Evolutionary conservation across 1,284 basidiomycete genomes (phyloP), one percentile per base, ranked within the genome.

Genomic region (Heterobasidion parviporum): DNA sequence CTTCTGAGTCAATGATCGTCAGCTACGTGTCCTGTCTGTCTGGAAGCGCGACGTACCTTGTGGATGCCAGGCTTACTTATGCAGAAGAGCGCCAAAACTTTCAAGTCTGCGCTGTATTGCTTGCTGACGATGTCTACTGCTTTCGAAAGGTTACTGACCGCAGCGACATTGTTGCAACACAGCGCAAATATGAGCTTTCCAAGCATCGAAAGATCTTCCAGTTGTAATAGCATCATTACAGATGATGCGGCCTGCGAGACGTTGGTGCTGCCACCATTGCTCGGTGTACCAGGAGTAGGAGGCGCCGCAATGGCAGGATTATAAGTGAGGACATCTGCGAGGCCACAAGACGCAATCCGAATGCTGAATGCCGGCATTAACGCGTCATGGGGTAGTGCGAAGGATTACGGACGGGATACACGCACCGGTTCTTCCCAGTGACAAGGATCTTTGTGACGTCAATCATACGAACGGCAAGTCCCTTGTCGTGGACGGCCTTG

Each of bases 391-490:
- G 26, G 5, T 26, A 26, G 26, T 26, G 26, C 6, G 26, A 26
- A 26, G 26, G 26, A 2, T 20, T 36, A 43, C 53, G 62, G 6
- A 26, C 5, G 53, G 58, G 56, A 20, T 59, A 52, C 15, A 65
- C 75, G 26, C 63, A 89, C 87, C 94, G 80, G 68, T 98, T 96
- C 73, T 90, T 87, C 41, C 91, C 89, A 0, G 94, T 97, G 48
- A 96, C 72, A 50, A 99, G 66, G 51, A 99, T 82, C 73, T 97
- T 97, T 51, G 86, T 90, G 6, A 87, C 81, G 63, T 98, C 94
- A 45, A 99, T 74, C 70, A 87, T 86, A 52, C 94, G 77, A 33
- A 94, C 81, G 0, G 95, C 91, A 47, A 94, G 74, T 0, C 92
- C 91, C 1, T 80, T 81, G 49, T 86, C 87, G 67, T 99, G 97